Evolutionary conservation across 257 asterid genomes (phyloP).

Genomic region (Verbascum thapsus): DNA sequence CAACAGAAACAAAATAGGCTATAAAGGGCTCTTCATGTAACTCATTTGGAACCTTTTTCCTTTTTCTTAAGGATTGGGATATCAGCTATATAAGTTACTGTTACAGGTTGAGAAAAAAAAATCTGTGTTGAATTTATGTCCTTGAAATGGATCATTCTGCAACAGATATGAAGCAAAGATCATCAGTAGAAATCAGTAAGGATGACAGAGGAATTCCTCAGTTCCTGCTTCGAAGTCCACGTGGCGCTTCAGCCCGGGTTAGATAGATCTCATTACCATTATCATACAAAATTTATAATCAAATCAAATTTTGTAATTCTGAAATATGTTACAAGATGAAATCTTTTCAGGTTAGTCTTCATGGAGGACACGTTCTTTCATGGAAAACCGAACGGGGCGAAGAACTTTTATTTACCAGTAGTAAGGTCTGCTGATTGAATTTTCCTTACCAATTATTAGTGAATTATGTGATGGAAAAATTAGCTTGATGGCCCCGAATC

Average conservation of each 20-base stretch:
- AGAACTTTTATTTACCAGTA: conserved; percentile 71
- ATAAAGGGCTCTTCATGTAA: conserved; percentile 20
- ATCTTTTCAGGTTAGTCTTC: conserved; percentile 71
- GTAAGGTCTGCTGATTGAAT: conserved; percentile 57
- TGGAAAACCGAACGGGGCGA: conserved; percentile 78
- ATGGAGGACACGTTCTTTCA: conserved; percentile 95
- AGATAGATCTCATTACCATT: conserved; percentile 37
- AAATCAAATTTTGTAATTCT: too few relatives aligned
- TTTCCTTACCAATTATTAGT: not conserved
- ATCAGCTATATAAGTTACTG: conserved; percentile 13
- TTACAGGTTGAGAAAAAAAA: conserved; percentile 24
- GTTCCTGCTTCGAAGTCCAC: conserved; percentile 61
- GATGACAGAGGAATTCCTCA: conserved; percentile 65
- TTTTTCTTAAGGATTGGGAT: too few relatives aligned
- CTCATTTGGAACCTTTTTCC: conserved; percentile 22
- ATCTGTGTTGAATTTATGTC: conserved; percentile 23
- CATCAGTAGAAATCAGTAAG: conserved; percentile 51
- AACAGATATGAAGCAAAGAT: conserved; percentile 43
- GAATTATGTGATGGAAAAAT: too few relatives aligned
- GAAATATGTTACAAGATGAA: not conserved
- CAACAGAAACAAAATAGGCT: not conserved
- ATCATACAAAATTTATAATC: not conserved
- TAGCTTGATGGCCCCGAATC: too few relatives aligned
- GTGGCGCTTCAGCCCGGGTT: conserved; percentile 79
- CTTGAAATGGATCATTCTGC: conserved; percentile 41